These are phyloP conservation scores for Haberlea rhodopensis DNA, from an alignment of 257 asterid species.

Conservation along the genomic window DNA sequence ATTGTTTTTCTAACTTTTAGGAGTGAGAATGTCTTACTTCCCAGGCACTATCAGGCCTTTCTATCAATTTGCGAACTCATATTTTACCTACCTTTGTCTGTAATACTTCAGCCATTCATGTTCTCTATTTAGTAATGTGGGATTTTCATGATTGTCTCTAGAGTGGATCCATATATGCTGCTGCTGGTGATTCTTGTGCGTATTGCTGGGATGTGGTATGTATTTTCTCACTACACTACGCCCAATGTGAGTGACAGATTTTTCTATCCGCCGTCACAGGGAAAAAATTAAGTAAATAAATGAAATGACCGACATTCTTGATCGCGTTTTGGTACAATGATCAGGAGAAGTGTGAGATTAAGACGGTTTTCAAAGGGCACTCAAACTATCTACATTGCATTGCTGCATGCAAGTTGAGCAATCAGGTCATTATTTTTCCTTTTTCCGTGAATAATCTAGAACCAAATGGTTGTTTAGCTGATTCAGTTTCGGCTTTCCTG, in stretches of 20 bases:
- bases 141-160: conserved; percentile 30
- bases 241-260: neutral
- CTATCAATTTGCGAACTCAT: conserved; percentile 10
- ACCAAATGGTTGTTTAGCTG: conserved; percentile 12
- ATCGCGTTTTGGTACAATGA: too few species aligned
- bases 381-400: conserved; percentile 76
- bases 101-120: conserved; percentile 23
- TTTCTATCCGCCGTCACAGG: neutral
- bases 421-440: too few species aligned
- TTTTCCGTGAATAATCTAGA: neutral
- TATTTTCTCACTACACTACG: conserved; percentile 32
- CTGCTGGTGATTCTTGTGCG: conserved; percentile 93
- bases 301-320: too few species aligned
- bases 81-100: too few species aligned
- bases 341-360: conserved; percentile 53
- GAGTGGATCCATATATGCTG: conserved; percentile 83
- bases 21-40: conserved; percentile 11
- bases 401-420: conserved; percentile 58
- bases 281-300: too few species aligned
- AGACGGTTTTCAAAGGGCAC: conserved; percentile 84
- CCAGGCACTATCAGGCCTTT: neutral
- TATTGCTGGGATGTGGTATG: conserved; percentile 99
- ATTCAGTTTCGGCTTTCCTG: conserved; percentile 6
- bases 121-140: conserved; percentile 11
- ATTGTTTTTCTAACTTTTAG: too few species aligned